Evolutionary conservation across 1,284 basidiomycete genomes (phyloP), one percentile per base, ranked within the genome.

Genomic region (Rhodotorula sp.): DNA sequence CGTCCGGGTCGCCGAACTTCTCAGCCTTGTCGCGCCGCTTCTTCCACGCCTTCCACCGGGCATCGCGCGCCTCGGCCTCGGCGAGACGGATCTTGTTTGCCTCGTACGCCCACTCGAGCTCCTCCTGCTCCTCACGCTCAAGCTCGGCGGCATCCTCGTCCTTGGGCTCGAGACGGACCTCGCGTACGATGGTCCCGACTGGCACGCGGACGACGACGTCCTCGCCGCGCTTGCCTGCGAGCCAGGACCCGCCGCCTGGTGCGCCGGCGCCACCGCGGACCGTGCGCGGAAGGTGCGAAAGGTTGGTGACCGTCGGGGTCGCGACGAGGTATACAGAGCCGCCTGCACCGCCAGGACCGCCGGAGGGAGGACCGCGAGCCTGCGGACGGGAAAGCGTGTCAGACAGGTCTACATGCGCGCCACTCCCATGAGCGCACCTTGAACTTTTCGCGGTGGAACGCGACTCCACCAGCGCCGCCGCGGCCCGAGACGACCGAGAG

Each of bases 261-360:
- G 82, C 84, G 17, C 94, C 95, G 34, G 87, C 82, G 3, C 85
- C 84, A 0, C 87, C 94, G 39, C 86, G 86, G 34, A 92, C 82
- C 36, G 89, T 88, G 70, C 87, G 88, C 0, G 88, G 82, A 0
- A 97, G 85, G 1, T 88, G 85, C 13, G 89, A 86, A 39, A 97
- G 88, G 0, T 90, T 91, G 0, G 91, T 91, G 22, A 97, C 83
- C 48, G 87, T 85, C 0, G 88, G 84, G 0, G 90, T 89, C 2
- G 93, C 90, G 58, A 88, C 82, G 74, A 97, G 86, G 80, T 92
- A 93, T 44, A 97, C 88, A 73, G 91, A 88, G 2, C 91, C 93
- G 37, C 94, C 95, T 59, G 86, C 86, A 0, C 93, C 94, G 29
- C 95, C 94, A 74, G 91, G 90, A 1, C 94, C 94, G 2, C 94